Conservation (phyloP, 305 asterid genomes). For the Fraxinus baroniana region DNA sequence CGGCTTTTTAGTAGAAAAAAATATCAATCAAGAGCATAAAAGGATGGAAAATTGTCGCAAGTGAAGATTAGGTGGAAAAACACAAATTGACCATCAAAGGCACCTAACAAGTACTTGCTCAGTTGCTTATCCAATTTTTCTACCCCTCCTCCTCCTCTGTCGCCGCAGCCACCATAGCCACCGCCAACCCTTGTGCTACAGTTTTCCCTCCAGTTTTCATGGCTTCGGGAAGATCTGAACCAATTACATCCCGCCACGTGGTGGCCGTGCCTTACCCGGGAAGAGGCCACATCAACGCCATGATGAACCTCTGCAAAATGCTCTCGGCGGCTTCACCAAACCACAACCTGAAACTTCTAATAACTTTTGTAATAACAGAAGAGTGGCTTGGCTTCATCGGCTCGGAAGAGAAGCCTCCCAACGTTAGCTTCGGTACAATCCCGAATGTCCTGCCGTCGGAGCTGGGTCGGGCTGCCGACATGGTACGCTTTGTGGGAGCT, state of each 20-base stretch:
- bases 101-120: background rate
- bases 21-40: too few species aligned
- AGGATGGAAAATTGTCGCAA: too few species aligned
- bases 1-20: too few species aligned
- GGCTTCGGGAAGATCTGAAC: background rate
- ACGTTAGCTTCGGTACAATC: slow-evolving; percentile 47
- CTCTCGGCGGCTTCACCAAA: slow-evolving; percentile 22
- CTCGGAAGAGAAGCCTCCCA: slow-evolving; percentile 43
- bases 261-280: slow-evolving; percentile 80
- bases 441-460: slow-evolving; percentile 60
- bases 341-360: slow-evolving; percentile 26
- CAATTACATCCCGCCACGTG: slow-evolving; percentile 40
- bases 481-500: slow-evolving; percentile 49
- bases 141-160: background rate
- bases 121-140: background rate
- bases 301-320: slow-evolving; percentile 73
- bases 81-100: too few species aligned
- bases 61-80: too few species aligned
- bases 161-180: background rate
- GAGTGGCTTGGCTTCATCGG: slow-evolving; percentile 67
- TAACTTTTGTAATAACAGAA: slow-evolving; percentile 65
- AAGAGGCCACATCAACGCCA: slow-evolving; percentile 78
- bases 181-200: background rate
- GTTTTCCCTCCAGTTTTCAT: background rate
- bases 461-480: slow-evolving; percentile 54